phyloP scores from a whole-genome alignment of 257 asterid species.

The Lycium barbarum region DNA sequence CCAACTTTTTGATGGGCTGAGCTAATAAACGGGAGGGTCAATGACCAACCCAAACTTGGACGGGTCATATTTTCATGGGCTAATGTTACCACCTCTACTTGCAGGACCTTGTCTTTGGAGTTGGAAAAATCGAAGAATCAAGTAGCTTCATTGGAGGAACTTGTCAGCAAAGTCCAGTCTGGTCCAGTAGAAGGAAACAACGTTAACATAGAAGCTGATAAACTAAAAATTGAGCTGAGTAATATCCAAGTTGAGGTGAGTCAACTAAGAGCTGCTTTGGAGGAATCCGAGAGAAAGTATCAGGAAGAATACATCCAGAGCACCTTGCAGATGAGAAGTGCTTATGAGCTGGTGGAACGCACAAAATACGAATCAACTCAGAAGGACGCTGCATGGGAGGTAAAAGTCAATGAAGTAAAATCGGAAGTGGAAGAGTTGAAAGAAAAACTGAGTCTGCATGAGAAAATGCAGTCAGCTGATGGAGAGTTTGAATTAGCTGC shows the following conservation, averaged over 20 bases:
- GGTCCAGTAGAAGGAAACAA: conserved; percentile 37
- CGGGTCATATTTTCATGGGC: no score
- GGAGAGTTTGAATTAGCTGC: conserved; percentile 41
- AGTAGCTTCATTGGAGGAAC: conserved; percentile 59
- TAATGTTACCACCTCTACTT: no score
- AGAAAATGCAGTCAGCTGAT: conserved; percentile 34
- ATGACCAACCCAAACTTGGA: no score
- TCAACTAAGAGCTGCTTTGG: conserved; percentile 62
- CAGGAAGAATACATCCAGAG: conserved; percentile 65
- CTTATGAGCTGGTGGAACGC: conserved; percentile 67
- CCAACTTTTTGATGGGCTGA: no score
- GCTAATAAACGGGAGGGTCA: no score
- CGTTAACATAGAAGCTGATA: conserved; percentile 34
- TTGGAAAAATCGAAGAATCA: conserved; percentile 63
- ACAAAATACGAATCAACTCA: conserved; percentile 49
- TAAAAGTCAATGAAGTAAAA: conserved; percentile 45
- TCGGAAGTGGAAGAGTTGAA: conserved; percentile 59
- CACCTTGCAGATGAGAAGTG: conserved; percentile 65
- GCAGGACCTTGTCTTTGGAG: conserved; percentile 54
- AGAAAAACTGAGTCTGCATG: conserved; percentile 38
- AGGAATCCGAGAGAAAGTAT: conserved; percentile 71
- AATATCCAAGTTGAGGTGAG: conserved; percentile 50
- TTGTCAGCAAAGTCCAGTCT: conserved; percentile 54
- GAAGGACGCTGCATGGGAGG: conserved; percentile 67
- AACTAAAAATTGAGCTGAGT: conserved; percentile 44